Conservation (phyloP, 768 basidiomycete genomes). For the Amyloporia xantha region DNA sequence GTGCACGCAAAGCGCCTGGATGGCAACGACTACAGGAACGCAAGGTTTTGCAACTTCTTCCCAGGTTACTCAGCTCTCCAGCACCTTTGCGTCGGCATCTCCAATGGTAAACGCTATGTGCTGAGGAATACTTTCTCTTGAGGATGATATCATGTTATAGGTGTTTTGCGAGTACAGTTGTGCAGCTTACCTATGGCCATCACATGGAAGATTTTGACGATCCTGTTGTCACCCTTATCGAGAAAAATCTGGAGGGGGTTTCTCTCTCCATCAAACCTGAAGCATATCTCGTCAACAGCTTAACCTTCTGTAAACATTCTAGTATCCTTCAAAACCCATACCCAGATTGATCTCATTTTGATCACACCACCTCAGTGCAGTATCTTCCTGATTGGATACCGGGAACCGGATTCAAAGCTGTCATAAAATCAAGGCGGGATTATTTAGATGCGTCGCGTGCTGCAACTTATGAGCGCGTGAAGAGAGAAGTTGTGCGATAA, state of each 20-base stretch:
- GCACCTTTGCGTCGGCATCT: background rate
- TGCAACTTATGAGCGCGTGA: no score
- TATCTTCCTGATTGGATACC: conserved; percentile 13
- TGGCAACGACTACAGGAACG: background rate
- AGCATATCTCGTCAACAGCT: conserved; percentile 27
- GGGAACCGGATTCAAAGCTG: conserved; percentile 10
- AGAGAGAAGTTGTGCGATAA: no score
- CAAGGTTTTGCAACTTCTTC: background rate
- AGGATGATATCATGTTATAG: no score
- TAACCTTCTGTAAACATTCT: conserved; percentile 24
- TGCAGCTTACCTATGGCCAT: conserved; percentile 4
- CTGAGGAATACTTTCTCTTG: no score
- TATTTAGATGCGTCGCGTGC: no score
- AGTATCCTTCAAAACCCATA: background rate
- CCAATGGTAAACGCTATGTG: background rate
- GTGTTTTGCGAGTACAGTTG: conserved; percentile 23
- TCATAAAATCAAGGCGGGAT: no score
- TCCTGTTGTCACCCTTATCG: conserved; percentile 19
- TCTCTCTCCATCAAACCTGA: conserved; percentile 22
- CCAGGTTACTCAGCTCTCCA: background rate
- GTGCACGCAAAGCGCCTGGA: background rate
- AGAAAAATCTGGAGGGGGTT: conserved; percentile 18
- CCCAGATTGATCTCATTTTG: background rate
- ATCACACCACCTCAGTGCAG: conserved; percentile 5
- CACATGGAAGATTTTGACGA: conserved; percentile 10